Percentiles rank a stretch among this genome's conserved stretches.
Evolutionary conservation across 352 stramenopile genomes (phyloP).

Genomic region (Hyaloperonospora arabidopsidis): DNA sequence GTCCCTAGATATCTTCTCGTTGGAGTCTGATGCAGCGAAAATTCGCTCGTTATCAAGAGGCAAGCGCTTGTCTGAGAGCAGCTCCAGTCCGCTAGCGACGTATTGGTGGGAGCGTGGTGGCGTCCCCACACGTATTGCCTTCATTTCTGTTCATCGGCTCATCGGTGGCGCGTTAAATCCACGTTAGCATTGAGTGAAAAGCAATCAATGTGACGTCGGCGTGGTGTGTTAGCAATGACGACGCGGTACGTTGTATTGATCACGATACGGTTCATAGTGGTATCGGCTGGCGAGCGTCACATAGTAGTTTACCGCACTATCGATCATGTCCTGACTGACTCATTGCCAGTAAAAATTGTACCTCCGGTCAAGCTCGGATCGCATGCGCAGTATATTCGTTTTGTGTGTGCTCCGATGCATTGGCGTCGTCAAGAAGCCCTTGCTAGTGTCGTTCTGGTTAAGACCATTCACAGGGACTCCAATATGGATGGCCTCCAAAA

Average conservation of each 20-base stretch:
- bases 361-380: too few relatives aligned
- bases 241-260: too few relatives aligned
- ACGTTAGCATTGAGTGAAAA: too few relatives aligned
- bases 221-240: too few relatives aligned
- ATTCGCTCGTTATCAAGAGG: constrained; percentile 20
- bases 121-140: constrained; percentile 3
- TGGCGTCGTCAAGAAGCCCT: neutral
- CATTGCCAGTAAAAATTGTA: too few relatives aligned
- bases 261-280: too few relatives aligned
- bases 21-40: constrained; percentile 10
- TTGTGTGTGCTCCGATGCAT: neutral
- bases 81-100: constrained; percentile 6
- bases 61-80: constrained; percentile 6
- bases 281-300: too few relatives aligned
- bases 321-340: too few relatives aligned
- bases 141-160: neutral
- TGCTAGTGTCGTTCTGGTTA: neutral
- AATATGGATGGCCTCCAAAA: constrained; percentile 8
- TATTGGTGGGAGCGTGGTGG: neutral
- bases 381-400: neutral
- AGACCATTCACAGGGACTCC: neutral
- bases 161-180: too few relatives aligned
- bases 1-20: constrained; percentile 11
- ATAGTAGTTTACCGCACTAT: too few relatives aligned
- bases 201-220: too few relatives aligned